A percentile compares a stretch with the other conserved stretches of the same genome.
Evolutionary conservation across 805 yeast species (phyloP).

Genomic region (Spathaspora girioi): DNA sequence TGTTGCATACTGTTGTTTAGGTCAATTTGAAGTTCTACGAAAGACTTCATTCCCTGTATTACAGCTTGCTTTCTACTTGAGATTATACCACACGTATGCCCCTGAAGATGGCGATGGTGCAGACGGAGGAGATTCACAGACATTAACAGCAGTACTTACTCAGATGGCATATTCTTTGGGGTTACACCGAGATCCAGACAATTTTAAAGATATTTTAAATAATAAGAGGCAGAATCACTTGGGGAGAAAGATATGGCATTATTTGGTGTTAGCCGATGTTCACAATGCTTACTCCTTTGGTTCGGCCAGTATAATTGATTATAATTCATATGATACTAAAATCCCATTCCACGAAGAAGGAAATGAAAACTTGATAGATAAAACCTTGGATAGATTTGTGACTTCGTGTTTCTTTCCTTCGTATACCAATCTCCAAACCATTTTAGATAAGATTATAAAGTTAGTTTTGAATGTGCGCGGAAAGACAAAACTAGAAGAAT

Average conservation of each 20-base stretch:
- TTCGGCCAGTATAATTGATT: conserved; percentile 36
- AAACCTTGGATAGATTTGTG: conserved; percentile 39
- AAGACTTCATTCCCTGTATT: conserved; percentile 26
- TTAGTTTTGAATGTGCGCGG: conserved; percentile 38
- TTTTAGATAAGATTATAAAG: conserved; percentile 29
- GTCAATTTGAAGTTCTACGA: conserved; percentile 49
- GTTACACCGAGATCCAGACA: conserved; percentile 38
- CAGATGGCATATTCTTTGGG: conserved; percentile 41
- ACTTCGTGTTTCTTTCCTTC: conserved; percentile 26
- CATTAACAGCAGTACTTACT: conserved; percentile 22
- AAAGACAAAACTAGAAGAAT: conserved; percentile 31
- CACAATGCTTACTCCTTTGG: conserved; percentile 47
- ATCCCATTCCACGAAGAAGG: conserved; percentile 41
- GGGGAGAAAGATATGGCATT: conserved; percentile 59
- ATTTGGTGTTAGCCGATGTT: conserved; percentile 43
- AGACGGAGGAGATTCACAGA: conserved; percentile 35
- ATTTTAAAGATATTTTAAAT: conserved; percentile 18
- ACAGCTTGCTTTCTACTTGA: conserved; percentile 26
- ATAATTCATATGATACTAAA: conserved; percentile 47
- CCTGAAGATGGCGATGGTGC: conserved; percentile 42
- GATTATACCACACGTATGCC: conserved; percentile 31
- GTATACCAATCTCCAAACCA: conserved; percentile 17
- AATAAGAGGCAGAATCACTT: conserved; percentile 35
- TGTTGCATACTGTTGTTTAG: conserved; percentile 52
- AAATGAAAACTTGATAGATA: conserved; percentile 34